These are phyloP conservation scores for Nakazawaea ishiwadae DNA, from an alignment of 805 yeast species.

Conservation along the genomic window DNA sequence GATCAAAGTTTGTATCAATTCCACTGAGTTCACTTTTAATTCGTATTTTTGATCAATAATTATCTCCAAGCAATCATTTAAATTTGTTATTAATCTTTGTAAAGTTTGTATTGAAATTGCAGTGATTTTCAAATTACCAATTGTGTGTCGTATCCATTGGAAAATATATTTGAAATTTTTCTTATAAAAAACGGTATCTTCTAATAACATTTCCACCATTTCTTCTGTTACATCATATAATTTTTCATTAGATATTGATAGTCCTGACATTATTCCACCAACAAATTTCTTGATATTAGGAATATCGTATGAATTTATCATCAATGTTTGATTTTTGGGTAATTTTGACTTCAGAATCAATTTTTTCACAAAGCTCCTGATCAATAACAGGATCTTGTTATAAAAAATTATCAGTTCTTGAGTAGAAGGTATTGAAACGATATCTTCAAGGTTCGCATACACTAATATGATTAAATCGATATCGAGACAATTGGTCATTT, in stretches of 20 bases:
- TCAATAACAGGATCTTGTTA: conserved; percentile 1
- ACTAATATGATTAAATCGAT: not conserved
- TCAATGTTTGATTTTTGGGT: not conserved
- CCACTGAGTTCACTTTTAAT: not conserved
- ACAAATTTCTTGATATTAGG: not conserved
- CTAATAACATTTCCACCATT: not conserved
- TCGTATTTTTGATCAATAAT: not conserved
- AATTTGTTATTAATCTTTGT: not conserved
- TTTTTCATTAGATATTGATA: conserved; percentile 1
- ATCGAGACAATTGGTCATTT: not conserved
- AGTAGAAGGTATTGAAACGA: not conserved
- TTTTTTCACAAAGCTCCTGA: not conserved
- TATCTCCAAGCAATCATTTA: conserved; percentile 2
- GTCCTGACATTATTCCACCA: not conserved
- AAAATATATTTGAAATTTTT: not conserved
- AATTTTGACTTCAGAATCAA: not conserved
- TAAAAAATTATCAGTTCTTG: conserved; percentile 1
- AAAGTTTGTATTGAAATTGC: conserved; percentile 1
- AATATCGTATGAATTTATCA: not conserved
- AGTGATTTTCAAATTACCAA: not conserved
- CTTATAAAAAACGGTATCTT: not conserved
- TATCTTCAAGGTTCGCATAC: not conserved
- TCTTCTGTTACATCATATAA: not conserved
- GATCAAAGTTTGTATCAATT: not conserved
- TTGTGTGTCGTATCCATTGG: not conserved